Percentiles rank a stretch among this genome's conserved stretches.
Conservation (phyloP, 768 basidiomycete species). For the Auriscalpium microsporum region DNA sequence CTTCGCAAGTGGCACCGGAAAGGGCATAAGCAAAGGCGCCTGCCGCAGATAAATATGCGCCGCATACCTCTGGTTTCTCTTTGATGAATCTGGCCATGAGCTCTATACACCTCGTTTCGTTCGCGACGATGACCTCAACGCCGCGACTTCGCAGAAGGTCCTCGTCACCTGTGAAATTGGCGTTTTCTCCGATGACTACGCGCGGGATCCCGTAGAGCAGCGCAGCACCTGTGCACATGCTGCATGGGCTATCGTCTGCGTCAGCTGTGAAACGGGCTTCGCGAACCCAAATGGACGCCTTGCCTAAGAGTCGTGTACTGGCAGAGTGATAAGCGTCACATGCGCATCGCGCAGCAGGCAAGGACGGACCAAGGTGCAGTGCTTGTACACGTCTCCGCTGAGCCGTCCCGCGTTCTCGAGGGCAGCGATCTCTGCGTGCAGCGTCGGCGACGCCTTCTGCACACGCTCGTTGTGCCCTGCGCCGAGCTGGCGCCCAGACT, state of each 20-base stretch:
- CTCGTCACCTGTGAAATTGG: slow-evolving; percentile 46
- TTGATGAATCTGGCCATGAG: slow-evolving; percentile 51
- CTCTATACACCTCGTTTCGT: slow-evolving; percentile 42
- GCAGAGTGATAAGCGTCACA: neutral
- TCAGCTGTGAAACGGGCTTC: slow-evolving; percentile 9
- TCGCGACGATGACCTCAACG: slow-evolving; percentile 34
- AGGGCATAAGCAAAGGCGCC: slow-evolving; percentile 3
- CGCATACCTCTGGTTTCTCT: slow-evolving; percentile 43
- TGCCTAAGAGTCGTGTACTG: slow-evolving; percentile 34
- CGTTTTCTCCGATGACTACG: slow-evolving; percentile 59
- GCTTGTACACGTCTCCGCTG: slow-evolving; percentile 35
- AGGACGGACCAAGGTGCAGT: slow-evolving; percentile 39
- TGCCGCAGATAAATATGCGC: neutral
- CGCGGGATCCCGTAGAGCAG: slow-evolving; percentile 57
- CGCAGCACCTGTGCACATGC: slow-evolving; percentile 58
- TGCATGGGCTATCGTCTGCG: slow-evolving; percentile 40
- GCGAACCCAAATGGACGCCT: neutral
- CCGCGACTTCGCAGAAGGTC: slow-evolving; percentile 42
- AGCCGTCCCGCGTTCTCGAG: slow-evolving; percentile 47
- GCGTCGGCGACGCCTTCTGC: slow-evolving; percentile 33
- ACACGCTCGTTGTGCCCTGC: slow-evolving; percentile 37
- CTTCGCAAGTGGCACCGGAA: slow-evolving; percentile 18
- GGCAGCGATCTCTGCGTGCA: slow-evolving; percentile 42
- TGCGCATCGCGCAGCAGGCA: neutral
- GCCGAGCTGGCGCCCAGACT: slow-evolving; percentile 24